These are phyloP conservation scores for Penicillium parvum DNA, from an alignment of 495 filamentous ascomycete species.

Conservation along the genomic window DNA sequence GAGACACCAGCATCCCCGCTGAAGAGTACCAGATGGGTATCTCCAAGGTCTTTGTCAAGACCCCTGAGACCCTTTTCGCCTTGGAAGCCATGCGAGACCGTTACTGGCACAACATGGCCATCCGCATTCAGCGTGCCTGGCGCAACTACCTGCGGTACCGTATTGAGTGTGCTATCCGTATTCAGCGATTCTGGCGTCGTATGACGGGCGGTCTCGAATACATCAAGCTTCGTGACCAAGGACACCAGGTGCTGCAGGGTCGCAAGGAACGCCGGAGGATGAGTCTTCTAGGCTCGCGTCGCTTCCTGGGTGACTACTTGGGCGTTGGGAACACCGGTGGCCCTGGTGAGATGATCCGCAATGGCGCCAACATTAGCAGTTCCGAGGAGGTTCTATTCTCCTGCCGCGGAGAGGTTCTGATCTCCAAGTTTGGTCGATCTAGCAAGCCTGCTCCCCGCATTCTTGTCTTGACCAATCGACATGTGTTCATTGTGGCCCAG, in stretches of 20 bases:
- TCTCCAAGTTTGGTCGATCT: constrained; percentile 92
- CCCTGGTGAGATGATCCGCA: constrained; percentile 76
- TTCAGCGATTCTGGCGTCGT: constrained; percentile 93
- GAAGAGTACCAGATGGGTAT: constrained; percentile 98
- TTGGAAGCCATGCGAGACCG: constrained; percentile 95
- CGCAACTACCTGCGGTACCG: constrained; percentile 90
- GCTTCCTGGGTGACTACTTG: constrained; percentile 95
- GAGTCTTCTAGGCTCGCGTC: constrained; percentile 82
- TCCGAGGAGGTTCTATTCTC: constrained; percentile 82
- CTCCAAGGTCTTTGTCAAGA: constrained; percentile 97
- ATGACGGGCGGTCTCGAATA: constrained; percentile 83
- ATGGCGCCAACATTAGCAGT: constrained; percentile 57
- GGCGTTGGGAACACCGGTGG: constrained; percentile 77
- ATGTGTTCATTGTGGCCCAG: constrained; percentile 84
- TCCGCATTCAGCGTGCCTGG: constrained; percentile 95
- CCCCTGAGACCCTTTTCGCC: constrained; percentile 94
- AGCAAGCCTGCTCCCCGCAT: constrained; percentile 87
- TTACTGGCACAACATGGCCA: constrained; percentile 99
- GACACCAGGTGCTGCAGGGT: constrained; percentile 75
- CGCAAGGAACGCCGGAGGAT: constrained; percentile 89
- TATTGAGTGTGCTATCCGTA: constrained; percentile 85
- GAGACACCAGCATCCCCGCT: constrained; percentile 87
- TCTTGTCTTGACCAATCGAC: constrained; percentile 76
- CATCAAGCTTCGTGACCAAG: constrained; percentile 80
- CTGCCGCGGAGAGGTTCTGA: constrained; percentile 79